Conservation (phyloP, 345 rosid species). For the Populus nigra region DNA sequence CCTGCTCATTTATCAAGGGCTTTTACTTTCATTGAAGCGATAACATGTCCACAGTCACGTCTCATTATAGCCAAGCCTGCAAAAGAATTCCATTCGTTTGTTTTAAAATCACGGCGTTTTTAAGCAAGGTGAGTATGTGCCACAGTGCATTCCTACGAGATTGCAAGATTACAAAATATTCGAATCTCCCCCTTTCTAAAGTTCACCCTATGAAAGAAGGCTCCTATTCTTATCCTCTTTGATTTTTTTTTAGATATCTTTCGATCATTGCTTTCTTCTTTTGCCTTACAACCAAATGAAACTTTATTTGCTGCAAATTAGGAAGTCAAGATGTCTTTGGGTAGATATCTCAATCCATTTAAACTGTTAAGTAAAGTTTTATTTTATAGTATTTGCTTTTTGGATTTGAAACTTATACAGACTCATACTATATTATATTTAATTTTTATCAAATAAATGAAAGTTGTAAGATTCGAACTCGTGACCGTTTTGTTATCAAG, state of each 20-base stretch:
- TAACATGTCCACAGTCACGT: background rate
- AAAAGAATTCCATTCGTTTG: background rate
- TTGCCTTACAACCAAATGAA: background rate
- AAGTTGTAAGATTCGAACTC: too few species aligned
- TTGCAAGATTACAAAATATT: background rate
- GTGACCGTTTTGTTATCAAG: rapidly evolving
- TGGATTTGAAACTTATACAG: too few species aligned
- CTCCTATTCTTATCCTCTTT: too few species aligned
- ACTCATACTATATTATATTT: rapidly evolving
- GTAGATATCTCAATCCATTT: too few species aligned
- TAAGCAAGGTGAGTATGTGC: background rate
- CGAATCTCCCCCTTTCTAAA: background rate
- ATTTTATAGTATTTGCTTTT: too few species aligned
- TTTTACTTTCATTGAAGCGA: background rate
- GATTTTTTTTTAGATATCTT: background rate
- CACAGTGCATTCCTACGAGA: background rate
- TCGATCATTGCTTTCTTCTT: background rate
- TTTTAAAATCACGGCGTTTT: background rate
- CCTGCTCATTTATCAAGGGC: background rate
- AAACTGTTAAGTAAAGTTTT: too few species aligned
- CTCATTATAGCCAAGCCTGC: background rate
- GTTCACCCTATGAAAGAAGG: background rate
- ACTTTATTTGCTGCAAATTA: background rate
- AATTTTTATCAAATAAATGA: too few species aligned
- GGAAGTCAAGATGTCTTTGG: background rate